Percentiles rank a stretch among this genome's conserved stretches.
These are phyloP conservation scores for Chlorella sorokiniana DNA, from an alignment of 139 green algal genomes.

Conservation along the genomic window DNA sequence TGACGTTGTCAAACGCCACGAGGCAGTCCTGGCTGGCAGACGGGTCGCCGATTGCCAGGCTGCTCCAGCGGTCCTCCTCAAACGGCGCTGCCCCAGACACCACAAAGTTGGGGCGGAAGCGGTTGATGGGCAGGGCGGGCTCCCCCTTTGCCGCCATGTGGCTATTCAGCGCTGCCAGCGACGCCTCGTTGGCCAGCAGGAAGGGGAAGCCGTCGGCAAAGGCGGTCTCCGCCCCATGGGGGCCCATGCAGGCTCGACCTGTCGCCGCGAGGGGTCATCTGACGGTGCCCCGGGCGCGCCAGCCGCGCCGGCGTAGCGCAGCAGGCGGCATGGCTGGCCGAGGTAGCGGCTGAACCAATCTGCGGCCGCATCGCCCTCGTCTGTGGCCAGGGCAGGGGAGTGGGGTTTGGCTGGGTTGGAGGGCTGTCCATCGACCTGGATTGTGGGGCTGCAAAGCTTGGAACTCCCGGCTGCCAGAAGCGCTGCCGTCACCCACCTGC, in stretches of 20 bases:
- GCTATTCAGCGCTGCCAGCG: slow-evolving; percentile 62
- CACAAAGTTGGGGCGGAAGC: slow-evolving; percentile 82
- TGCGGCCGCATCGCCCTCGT: slow-evolving; percentile 50
- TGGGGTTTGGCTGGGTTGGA: not conserved
- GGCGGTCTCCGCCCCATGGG: slow-evolving; percentile 36
- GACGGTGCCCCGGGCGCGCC: not conserved
- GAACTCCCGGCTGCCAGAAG: not conserved
- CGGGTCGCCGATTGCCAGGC: slow-evolving; percentile 28
- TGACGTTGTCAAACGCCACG: slow-evolving; percentile 60
- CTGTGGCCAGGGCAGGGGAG: not conserved
- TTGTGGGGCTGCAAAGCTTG: not conserved
- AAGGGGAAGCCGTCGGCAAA: slow-evolving; percentile 76
- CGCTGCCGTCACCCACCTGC: not conserved
- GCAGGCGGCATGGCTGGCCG: slow-evolving; percentile 56
- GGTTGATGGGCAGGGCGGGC: slow-evolving; percentile 64
- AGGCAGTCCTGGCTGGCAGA: not conserved
- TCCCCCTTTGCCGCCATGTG: slow-evolving; percentile 35
- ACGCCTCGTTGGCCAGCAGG: slow-evolving; percentile 59
- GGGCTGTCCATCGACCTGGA: not conserved
- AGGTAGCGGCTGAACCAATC: slow-evolving; percentile 72
- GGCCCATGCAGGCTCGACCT: slow-evolving; percentile 50
- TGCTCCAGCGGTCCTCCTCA: slow-evolving; percentile 67
- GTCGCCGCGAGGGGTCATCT: slow-evolving; percentile 16
- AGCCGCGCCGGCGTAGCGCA: slow-evolving; percentile 51
- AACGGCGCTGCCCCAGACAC: slow-evolving; percentile 48